Base-by-base conservation (phyloP, 148 eudicot genomes). In the Polygonum maritimum region DNA sequence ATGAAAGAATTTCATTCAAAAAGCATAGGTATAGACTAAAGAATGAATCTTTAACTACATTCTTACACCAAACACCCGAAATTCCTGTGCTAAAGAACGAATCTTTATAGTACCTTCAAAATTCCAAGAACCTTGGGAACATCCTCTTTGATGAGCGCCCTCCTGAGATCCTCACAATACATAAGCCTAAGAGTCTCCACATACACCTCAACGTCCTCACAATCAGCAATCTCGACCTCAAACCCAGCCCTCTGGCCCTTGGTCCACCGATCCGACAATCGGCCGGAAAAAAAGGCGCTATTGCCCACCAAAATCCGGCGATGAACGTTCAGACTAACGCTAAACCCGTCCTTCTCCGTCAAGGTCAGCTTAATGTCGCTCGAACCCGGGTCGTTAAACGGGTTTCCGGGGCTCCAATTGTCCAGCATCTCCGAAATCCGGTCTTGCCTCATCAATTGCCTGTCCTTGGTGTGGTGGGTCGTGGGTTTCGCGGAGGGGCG, bases 131-230 rank as follows among this genome's bases (percentile, higher is more conserved):
- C 94, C 78, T 84, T 85, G 45, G 84, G 47, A 36, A 94, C 98
- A 81, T 94, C 96, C 72, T 92, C 97, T 60, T 87, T 84, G 90
- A 94, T 89, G 12, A 94, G 92, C 79, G 74, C 74, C 79, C 84
- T 78, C 79, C 90, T 88, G 85, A 94, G 85, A 84, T 94, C 98
- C 82, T 84, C 86, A 76, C 90, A 92, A 80, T 94, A 94, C 94
- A 94, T 94, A 85, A 94, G 83, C 77, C 88, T 84, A 67, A 94
- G 49, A 4, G 97, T 84, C 89, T 88, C 94, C 36, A 92, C 78
- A 74, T 94, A 94, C 40, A 89, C 97, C 81, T 92, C 98, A 18
- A 94, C 85, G 54, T 94, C 96, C 55, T 94, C 97, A 82, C 98
- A 94, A 71, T 94, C 97, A 2, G 79, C 87, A 83, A 94, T 89